Evolutionary conservation across 129 eudicot species (phyloP).

Genomic region (Artemisia annua): DNA sequence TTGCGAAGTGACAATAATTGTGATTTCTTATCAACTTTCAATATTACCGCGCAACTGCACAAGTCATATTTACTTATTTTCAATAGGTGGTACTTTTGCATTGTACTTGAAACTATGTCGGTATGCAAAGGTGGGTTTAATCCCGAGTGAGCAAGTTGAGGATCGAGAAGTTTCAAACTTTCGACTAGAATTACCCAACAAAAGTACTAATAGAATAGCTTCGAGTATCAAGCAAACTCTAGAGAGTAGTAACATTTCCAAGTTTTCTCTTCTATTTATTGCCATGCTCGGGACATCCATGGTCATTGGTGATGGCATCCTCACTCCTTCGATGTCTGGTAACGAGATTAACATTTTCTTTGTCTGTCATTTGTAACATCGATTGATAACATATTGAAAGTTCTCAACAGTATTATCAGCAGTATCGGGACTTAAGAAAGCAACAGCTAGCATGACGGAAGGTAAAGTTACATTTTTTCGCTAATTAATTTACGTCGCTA

Average conservation of each 20-base stretch:
- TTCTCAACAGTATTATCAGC: constrained; percentile 57
- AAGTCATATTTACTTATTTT: not conserved
- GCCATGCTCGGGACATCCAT: constrained; percentile 82
- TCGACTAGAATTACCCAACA: constrained; percentile 48
- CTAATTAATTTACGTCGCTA: no score
- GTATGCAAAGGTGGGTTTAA: constrained; percentile 64
- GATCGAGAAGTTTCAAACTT: constrained; percentile 64
- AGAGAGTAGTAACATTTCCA: constrained; percentile 54
- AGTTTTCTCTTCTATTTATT: constrained; percentile 49
- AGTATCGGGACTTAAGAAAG: constrained; percentile 67
- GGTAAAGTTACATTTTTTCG: constrained; percentile 29
- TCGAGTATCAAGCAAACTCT: constrained; percentile 48
- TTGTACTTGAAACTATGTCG: constrained; percentile 78
- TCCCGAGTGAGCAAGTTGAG: constrained; percentile 66
- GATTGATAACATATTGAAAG: not conserved
- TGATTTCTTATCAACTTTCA: no score
- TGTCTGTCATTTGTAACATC: no score
- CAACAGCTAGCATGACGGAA: constrained; percentile 49
- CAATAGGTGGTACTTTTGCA: constrained; percentile 83
- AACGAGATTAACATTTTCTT: not conserved
- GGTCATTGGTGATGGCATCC: constrained; percentile 84
- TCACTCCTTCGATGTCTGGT: constrained; percentile 86
- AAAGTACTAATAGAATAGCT: constrained; percentile 38
- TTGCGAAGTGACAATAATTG: no score
- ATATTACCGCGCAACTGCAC: not conserved